Percentiles rank a stretch among this genome's conserved stretches.
phyloP scores from a whole-genome alignment of 129 eudicot genomes.

The Centaurea solstitialis region DNA sequence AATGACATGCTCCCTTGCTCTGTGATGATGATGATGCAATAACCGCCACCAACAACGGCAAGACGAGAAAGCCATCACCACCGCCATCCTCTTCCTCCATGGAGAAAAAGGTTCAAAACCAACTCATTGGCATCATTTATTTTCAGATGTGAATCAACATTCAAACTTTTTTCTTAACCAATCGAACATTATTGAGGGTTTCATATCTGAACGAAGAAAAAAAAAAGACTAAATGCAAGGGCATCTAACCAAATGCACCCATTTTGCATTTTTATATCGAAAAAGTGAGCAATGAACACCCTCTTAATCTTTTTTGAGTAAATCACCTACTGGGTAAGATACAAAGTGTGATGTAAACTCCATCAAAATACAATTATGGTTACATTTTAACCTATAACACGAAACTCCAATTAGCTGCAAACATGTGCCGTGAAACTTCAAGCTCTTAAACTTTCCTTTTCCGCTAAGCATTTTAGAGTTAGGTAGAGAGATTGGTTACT shows the following conservation, averaged over 20 bases:
- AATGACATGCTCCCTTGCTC: too few relatives aligned
- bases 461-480: not conserved
- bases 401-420: not conserved
- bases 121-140: not conserved
- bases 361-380: not conserved
- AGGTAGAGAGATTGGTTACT: not conserved
- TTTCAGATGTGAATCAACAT: not conserved
- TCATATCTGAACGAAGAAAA: too few relatives aligned
- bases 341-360: not conserved
- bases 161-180: not conserved
- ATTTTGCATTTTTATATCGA: not conserved
- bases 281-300: too few relatives aligned
- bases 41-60: too few relatives aligned
- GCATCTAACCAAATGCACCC: not conserved
- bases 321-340: not conserved
- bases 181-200: too few relatives aligned
- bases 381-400: not conserved
- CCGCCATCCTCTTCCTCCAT: too few relatives aligned
- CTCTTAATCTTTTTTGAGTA: not conserved
- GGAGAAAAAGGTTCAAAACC: not conserved
- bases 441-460: not conserved
- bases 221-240: not conserved
- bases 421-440: not conserved
- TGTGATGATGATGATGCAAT: too few relatives aligned
- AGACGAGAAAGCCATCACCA: too few relatives aligned